A percentile compares a stretch with the other conserved stretches of the same genome.
Conservation (phyloP, 805 yeast genomes). For the Schwanniomyces yamadae region DNA sequence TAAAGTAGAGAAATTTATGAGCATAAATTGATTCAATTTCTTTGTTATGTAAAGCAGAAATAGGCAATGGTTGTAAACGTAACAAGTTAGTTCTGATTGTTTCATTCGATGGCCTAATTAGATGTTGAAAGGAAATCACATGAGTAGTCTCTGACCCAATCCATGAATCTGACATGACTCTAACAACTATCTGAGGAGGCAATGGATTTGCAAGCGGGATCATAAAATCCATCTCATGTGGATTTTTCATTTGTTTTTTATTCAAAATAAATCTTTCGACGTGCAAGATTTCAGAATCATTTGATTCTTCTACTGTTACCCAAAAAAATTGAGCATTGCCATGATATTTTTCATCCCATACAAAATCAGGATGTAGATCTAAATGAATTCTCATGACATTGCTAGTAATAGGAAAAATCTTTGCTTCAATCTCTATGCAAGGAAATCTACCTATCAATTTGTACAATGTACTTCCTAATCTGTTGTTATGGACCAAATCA, state of each 20-base stretch:
- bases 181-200: slow-evolving; percentile 84
- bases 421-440: slow-evolving; percentile 67
- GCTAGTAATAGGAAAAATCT: slow-evolving; percentile 83
- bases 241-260: slow-evolving; percentile 49
- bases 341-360: slow-evolving; percentile 81
- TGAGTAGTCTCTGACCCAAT: slow-evolving; percentile 77
- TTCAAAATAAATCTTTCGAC: slow-evolving; percentile 76
- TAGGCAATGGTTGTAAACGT: slow-evolving; percentile 82
- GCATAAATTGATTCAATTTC: slow-evolving; percentile 68
- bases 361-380: slow-evolving; percentile 68
- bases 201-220: slow-evolving; percentile 85
- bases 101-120: slow-evolving; percentile 85
- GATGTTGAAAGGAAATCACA: slow-evolving; percentile 83
- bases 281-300: slow-evolving; percentile 69
- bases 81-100: slow-evolving; percentile 80
- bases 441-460: slow-evolving; percentile 74
- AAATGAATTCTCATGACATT: slow-evolving; percentile 83
- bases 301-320: slow-evolving; percentile 89
- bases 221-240: slow-evolving; percentile 84
- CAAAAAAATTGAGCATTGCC: slow-evolving; percentile 86
- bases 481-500: slow-evolving; percentile 79
- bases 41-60: slow-evolving; percentile 70
- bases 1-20: slow-evolving; percentile 75
- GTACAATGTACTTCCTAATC: slow-evolving; percentile 66
- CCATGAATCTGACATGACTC: slow-evolving; percentile 85